Base-by-base conservation (phyloP, 2,329 filamentous ascomycete genomes). In the Colletotrichum zoysiae region DNA sequence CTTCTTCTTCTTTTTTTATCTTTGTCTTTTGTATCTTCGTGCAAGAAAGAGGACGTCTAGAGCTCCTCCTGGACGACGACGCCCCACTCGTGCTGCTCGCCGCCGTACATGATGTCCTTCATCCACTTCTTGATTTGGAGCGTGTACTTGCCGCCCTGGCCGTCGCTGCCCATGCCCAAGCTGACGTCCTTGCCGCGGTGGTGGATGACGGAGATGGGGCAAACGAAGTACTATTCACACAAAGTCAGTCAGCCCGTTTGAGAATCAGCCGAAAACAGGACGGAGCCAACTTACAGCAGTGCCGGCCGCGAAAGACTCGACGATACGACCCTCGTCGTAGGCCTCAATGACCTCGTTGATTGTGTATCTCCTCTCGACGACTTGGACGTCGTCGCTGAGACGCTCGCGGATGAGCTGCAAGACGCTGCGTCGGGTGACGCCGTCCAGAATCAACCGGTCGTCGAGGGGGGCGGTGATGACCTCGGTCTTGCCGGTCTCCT, bases 281-380 rank as follows among this genome's bases (percentile, higher is more conserved):
- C 1, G 35, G 16, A 48, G 53, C 63, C 63, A 75, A 88, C 90
- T 85, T 85, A 93, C 91, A 68, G 95, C 95, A 74, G 95, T 98
- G 23, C 95, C 95, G 44, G 93, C 90, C 9, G 93, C 93, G 79
- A 98, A 98, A 1, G 93, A 89, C 84, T 98, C 95, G 12, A 97
- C 80, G 55, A 97, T 81, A 2, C 95, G 86, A 3, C 93, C 94
- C 78, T 97, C 93, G 55, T 87, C 83, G 35, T 89, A 84, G 1
- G 95, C 94, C 78, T 92, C 88, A 38, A 90, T 79, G 20, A 98
- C 82, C 81, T 97, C 95, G 40, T 87, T 84, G 79, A 98, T 97
- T 30, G 90, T 94, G 82, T 95, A 96, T 75, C 90, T 90, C 74
- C 92, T 87, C 89, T 97, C 95, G 0, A 95, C 91, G 50, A 97